Base-by-base conservation (phyloP, 805 yeast species). In the Candida sphagnicola region DNA sequence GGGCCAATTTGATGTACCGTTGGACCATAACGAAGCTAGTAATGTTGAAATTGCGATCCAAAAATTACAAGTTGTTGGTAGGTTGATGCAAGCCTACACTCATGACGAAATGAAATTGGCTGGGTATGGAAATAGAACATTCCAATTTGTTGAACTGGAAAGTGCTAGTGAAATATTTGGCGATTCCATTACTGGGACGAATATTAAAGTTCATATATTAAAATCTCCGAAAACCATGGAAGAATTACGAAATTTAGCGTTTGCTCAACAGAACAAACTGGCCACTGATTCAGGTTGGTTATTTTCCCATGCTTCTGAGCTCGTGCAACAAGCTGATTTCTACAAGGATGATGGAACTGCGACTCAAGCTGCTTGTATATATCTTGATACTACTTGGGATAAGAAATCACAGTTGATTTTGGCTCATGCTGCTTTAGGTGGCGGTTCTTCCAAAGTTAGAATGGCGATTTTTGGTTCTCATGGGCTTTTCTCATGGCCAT, bases 381-480 rank as follows among this genome's bases (percentile, higher is more conserved):
- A 80, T 48, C 58, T 89, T 48, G 99, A 93, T 61, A 72, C 95
- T 1, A 89, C 83, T 53, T 93, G 89, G 85, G 95, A 90, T 57
- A 59, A 66, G 2, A 50, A 62, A 29, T 59, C 62, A 24, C 67
- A 78, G 14, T 62, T 85, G 45, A 80, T 93, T 35, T 58, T 79
- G 28, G 87, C 87, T 2, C 98, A 93, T 62, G 97, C 97, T 2
- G 98, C 98, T 0, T 64, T 91, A 14, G 98, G 98, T 33, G 98
- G 98, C 18, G 93, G 93, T 8, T 72, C 74, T 18, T 81, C 73
- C 29, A 67, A 77, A 31, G 66, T 87, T 30, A 80, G 80, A 45
- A 62, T 93, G 39, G 98, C 95, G 1, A 88, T 93, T 8, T 91
- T 90, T 61, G 99, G 99, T 4, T 82, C 95, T 5, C 98, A 93